Evolutionary conservation across 2,329 filamentous ascomycete genomes (phyloP).

Genomic region (Scedosporium dehoogii): DNA sequence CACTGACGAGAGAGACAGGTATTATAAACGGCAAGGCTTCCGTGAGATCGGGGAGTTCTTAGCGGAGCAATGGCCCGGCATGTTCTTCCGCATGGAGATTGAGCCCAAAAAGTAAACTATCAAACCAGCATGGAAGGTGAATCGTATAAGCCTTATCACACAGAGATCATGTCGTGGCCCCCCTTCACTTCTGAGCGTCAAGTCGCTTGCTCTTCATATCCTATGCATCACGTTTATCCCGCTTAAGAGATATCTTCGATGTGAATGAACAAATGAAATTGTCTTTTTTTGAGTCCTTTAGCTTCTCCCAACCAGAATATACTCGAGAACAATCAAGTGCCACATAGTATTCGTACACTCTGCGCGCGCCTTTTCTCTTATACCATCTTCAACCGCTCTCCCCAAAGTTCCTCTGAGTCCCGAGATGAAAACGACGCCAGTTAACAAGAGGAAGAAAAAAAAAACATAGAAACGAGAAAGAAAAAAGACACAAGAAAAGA

Average conservation of each 20-base stretch:
- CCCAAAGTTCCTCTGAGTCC: neutral
- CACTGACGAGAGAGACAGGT: neutral
- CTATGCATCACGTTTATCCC: no score
- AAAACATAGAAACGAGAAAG: neutral
- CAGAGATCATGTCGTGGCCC: no score
- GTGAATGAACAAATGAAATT: neutral
- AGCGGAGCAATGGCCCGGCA: neutral
- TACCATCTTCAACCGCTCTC: neutral
- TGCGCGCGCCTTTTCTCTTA: neutral
- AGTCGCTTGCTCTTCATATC: no score
- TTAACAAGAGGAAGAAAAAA: neutral
- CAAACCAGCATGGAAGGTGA: neutral
- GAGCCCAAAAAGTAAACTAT: neutral
- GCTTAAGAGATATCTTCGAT: neutral
- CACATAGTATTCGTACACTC: neutral
- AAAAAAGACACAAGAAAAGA: neutral
- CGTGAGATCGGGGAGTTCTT: neutral
- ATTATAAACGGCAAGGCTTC: neutral
- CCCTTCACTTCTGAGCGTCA: no score
- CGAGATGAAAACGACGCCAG: neutral
- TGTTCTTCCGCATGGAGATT: neutral
- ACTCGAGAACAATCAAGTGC: neutral
- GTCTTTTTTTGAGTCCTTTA: neutral
- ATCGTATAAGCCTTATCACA: no score
- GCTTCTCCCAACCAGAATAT: neutral